Conservation (phyloP, 164 flowering plant genomes). For the Chimonanthus salicifolius region DNA sequence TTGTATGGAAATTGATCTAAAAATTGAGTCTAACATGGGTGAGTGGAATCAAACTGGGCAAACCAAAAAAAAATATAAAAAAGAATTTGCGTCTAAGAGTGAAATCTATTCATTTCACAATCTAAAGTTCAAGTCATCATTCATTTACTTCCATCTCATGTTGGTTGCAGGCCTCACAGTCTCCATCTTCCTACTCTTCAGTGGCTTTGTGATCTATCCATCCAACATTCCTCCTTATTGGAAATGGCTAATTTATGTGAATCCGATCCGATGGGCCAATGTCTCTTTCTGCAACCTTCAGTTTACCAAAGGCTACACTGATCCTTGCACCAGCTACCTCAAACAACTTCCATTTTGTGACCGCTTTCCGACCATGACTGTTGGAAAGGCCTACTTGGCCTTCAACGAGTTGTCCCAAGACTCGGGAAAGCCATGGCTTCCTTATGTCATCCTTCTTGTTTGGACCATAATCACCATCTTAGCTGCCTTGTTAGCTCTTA, state of each 20-base stretch:
- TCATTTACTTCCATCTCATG: background rate
- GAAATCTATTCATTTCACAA: too few species aligned
- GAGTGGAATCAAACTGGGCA: background rate
- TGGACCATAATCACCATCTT: slow-evolving; percentile 19
- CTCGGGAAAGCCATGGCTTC: slow-evolving; percentile 17
- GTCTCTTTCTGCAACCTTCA: slow-evolving; percentile 21
- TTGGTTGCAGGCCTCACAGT: slow-evolving; percentile 22
- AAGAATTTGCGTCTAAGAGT: background rate
- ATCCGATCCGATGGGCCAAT: slow-evolving; percentile 28
- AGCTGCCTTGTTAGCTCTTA: slow-evolving; percentile 19
- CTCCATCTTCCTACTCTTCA: slow-evolving; percentile 27
- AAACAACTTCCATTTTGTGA: slow-evolving; percentile 24
- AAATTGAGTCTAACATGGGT: background rate
- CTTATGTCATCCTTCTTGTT: slow-evolving; percentile 19
- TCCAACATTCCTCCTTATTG: slow-evolving; percentile 25
- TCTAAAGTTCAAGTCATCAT: background rate
- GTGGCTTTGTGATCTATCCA: slow-evolving; percentile 31
- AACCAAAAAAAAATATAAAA: background rate
- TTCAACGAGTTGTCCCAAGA: slow-evolving; percentile 19
- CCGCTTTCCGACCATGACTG: slow-evolving; percentile 20
- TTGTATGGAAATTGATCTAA: too few species aligned
- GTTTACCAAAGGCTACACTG: slow-evolving; percentile 19
- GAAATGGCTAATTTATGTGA: slow-evolving; percentile 26
- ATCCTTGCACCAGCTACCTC: slow-evolving; percentile 19
- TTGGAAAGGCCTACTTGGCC: slow-evolving; percentile 22